A percentile compares a stretch with the other conserved stretches of the same genome.
Conservation (phyloP, 345 rosid genomes). For the Gossypium raimondii region DNA sequence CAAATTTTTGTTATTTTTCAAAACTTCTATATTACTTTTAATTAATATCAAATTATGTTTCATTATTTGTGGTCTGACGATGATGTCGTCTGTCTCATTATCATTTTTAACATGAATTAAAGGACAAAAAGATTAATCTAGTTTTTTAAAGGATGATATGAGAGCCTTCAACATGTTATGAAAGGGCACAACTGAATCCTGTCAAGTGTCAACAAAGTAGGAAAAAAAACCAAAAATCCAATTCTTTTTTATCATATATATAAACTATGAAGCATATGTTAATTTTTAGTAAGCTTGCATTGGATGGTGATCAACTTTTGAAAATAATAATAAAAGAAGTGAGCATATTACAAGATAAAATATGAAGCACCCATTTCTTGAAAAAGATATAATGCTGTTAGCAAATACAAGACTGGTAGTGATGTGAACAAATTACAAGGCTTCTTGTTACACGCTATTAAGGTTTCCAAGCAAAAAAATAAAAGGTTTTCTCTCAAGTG, state of each 20-base stretch:
- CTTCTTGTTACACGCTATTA: too few species aligned
- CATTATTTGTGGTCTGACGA: too few species aligned
- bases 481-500: too few species aligned
- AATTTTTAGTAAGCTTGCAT: not conserved
- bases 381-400: not conserved
- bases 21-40: not conserved
- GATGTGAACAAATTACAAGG: not conserved
- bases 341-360: not conserved
- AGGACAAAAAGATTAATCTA: not conserved
- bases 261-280: not conserved
- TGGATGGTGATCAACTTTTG: too few species aligned
- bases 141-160: not conserved
- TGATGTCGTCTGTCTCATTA: not conserved
- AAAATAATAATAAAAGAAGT: too few species aligned
- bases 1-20: not conserved
- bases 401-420: too few species aligned
- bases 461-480: too few species aligned
- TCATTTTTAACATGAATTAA: not conserved
- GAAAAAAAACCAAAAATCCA: not conserved
- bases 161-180: not conserved
- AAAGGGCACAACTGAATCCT: not conserved
- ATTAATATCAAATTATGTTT: too few species aligned
- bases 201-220: not conserved
- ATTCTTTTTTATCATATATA: too few species aligned
- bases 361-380: not conserved